Evolutionary conservation across 1,284 basidiomycete genomes (phyloP).

Genomic region (Naganishia liquefaciens): DNA sequence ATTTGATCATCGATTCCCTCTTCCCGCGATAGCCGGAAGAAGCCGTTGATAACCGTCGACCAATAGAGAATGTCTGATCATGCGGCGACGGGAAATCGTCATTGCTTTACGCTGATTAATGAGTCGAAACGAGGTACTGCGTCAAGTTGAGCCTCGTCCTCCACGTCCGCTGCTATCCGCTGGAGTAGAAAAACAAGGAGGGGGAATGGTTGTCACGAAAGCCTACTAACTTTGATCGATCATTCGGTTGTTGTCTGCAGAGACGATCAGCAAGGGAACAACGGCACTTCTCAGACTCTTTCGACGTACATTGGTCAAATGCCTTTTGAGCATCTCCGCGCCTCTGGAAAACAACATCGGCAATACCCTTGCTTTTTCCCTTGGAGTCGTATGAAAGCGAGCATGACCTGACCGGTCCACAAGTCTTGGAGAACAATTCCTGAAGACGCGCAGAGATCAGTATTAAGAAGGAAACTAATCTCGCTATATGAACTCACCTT

Average conservation of each 20-base stretch:
- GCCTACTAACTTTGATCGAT: conserved; percentile 98
- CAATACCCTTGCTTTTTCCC: conserved; percentile 87
- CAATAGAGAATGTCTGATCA: too few relatives aligned
- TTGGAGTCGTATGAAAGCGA: conserved; percentile 80
- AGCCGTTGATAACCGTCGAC: too few relatives aligned
- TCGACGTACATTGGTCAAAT: conserved; percentile 67
- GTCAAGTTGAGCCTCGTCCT: conserved; percentile 16
- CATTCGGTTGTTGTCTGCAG: conserved; percentile 84
- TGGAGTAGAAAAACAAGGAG: conserved; percentile 2
- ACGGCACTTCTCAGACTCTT: background rate
- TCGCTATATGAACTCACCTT: conserved; percentile 63
- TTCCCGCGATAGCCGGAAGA: too few relatives aligned
- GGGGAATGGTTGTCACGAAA: conserved; percentile 49
- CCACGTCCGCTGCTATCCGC: conserved; percentile 23
- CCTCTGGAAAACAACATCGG: conserved; percentile 81
- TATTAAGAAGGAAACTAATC: too few relatives aligned
- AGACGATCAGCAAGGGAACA: conserved; percentile 15
- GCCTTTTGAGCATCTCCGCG: conserved; percentile 90
- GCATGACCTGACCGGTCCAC: conserved; percentile 81
- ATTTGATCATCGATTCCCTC: too few relatives aligned
- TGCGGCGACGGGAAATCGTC: too few relatives aligned
- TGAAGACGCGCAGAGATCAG: conserved; percentile 45
- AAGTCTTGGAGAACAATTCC: conserved; percentile 91
- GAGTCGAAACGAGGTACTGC: too few relatives aligned
- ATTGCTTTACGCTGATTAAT: too few relatives aligned